These are phyloP conservation scores for Pyrenophora tritici-repentis DNA, from an alignment of 2,329 filamentous ascomycete species.

Conservation along the genomic window DNA sequence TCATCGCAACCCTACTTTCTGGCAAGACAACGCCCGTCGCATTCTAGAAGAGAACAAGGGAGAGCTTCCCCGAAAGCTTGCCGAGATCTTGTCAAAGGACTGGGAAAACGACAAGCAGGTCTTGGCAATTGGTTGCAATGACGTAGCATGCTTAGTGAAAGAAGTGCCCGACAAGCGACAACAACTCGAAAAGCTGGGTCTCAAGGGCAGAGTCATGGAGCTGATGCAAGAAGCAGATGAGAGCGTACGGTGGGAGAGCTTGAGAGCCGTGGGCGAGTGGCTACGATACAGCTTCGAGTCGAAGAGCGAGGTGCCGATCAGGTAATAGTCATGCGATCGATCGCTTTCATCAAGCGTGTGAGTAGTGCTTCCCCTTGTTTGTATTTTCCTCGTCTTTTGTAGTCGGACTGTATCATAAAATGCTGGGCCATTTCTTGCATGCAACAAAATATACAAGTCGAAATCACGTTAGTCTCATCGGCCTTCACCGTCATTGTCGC, in stretches of 20 bases:
- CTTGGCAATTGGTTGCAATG: conserved; percentile 89
- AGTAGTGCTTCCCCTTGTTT: conserved; percentile 2
- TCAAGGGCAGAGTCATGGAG: conserved; percentile 90
- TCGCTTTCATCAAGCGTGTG: background rate
- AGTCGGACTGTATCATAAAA: too few species aligned
- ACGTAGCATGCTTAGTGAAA: conserved; percentile 85
- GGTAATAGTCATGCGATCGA: conserved; percentile 19
- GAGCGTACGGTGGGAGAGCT: conserved; percentile 87
- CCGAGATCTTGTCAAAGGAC: conserved; percentile 81
- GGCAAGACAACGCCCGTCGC: conserved; percentile 86
- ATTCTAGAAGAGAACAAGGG: conserved; percentile 85
- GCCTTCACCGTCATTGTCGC: too few species aligned
- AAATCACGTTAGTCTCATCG: too few species aligned
- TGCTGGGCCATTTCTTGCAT: too few species aligned
- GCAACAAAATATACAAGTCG: too few species aligned
- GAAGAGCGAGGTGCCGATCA: conserved; percentile 39
- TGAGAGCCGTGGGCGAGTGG: conserved; percentile 82
- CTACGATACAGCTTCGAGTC: conserved; percentile 65
- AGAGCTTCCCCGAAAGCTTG: conserved; percentile 76
- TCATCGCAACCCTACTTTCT: conserved; percentile 84
- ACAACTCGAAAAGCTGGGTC: conserved; percentile 78
- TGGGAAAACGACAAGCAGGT: conserved; percentile 86
- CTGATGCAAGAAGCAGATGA: conserved; percentile 90
- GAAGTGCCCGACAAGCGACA: conserved; percentile 83
- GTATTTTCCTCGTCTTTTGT: background rate